Evolutionary conservation across 352 stramenopile genomes (phyloP).

Genomic region (Phytopythium oedochilum): DNA sequence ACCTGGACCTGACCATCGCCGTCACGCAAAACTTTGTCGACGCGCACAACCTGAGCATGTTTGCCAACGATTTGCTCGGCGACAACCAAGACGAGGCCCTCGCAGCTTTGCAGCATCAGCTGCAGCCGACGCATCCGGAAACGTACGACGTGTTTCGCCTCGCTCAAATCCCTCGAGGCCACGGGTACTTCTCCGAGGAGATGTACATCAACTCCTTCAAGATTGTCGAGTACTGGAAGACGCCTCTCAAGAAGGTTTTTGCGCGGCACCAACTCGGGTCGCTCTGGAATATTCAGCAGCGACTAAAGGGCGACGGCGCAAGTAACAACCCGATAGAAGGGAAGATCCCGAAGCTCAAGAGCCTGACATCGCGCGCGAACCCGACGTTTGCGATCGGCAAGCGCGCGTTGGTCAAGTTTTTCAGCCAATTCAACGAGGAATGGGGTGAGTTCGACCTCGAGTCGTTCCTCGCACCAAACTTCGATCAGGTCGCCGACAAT

Average conservation of each 20-base stretch:
- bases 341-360: conserved; percentile 41
- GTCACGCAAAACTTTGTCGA: conserved; percentile 96
- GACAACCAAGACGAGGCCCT: conserved; percentile 62
- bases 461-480: conserved; percentile 55
- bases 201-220: conserved; percentile 60
- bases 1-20: conserved; percentile 92
- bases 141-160: conserved; percentile 66
- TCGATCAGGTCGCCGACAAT: conserved; percentile 15
- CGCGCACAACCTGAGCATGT: conserved; percentile 73
- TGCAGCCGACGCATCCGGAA: conserved; percentile 41
- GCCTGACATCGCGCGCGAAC: conserved; percentile 72
- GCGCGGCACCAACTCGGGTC: conserved; percentile 36
- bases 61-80: conserved; percentile 63
- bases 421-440: conserved; percentile 79
- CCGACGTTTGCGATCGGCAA: conserved; percentile 68
- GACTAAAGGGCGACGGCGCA: background rate
- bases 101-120: conserved; percentile 40
- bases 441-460: conserved; percentile 80
- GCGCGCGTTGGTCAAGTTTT: conserved; percentile 71
- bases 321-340: conserved; percentile 12
- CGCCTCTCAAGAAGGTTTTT: conserved; percentile 47
- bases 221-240: conserved; percentile 54
- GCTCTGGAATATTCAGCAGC: conserved; percentile 10
- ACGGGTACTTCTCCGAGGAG: conserved; percentile 58
- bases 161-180: conserved; percentile 43